Conservation (phyloP, 495 filamentous ascomycete genomes). For the Penicillium goetzii region DNA sequence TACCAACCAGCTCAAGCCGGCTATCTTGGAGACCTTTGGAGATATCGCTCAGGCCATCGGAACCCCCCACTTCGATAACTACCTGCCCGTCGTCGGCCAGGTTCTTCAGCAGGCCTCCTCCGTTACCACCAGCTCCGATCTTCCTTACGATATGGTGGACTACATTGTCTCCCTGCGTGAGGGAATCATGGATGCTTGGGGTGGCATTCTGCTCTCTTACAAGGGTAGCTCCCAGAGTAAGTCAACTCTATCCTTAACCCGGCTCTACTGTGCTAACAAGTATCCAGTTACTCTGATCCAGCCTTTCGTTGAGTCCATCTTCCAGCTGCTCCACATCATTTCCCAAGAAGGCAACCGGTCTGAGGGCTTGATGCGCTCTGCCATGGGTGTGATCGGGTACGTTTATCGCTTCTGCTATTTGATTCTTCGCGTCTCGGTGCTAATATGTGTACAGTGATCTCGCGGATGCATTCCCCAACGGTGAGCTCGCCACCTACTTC, state of each 20-base stretch:
- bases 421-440: slow-evolving; percentile 22
- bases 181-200: slow-evolving; percentile 99
- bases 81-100: slow-evolving; percentile 86
- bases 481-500: slow-evolving; percentile 82
- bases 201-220: slow-evolving; percentile 90
- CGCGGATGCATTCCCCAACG: slow-evolving; percentile 89
- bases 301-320: slow-evolving; percentile 83
- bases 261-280: slow-evolving; percentile 28
- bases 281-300: slow-evolving; percentile 65
- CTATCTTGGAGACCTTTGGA: slow-evolving; percentile 96
- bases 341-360: slow-evolving; percentile 82
- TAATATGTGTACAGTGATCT: slow-evolving; percentile 71
- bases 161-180: slow-evolving; percentile 93
- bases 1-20: slow-evolving; percentile 96
- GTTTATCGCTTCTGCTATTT: slow-evolving; percentile 30
- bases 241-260: slow-evolving; percentile 15
- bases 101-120: slow-evolving; percentile 90
- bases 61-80: slow-evolving; percentile 85
- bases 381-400: slow-evolving; percentile 97
- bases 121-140: slow-evolving; percentile 71
- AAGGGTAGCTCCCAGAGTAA: slow-evolving; percentile 63
- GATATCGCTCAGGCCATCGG: slow-evolving; percentile 97
- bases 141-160: slow-evolving; percentile 87
- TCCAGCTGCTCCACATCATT: slow-evolving; percentile 82
- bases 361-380: slow-evolving; percentile 85